These are phyloP conservation scores for Rhododendron griersonianum DNA, from an alignment of 148 eudicot species.

Conservation along the genomic window DNA sequence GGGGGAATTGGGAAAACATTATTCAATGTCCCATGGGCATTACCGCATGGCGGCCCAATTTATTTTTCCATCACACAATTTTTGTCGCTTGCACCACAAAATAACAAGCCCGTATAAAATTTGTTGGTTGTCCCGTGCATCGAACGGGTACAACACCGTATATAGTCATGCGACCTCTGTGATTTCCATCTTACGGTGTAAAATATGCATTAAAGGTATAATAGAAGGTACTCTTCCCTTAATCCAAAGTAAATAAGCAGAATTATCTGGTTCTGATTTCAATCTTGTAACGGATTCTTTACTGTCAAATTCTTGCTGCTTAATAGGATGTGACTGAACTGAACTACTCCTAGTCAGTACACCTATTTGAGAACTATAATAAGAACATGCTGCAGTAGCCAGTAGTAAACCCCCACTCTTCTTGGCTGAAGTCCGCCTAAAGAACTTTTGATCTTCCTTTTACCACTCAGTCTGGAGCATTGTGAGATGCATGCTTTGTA, in stretches of 20 bases:
- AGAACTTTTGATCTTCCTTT: conserved; percentile 1
- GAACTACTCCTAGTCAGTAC: not conserved
- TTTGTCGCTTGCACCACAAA: no score
- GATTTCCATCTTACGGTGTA: not conserved
- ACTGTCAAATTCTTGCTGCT: not conserved
- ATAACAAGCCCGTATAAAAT: no score
- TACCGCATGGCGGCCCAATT: no score
- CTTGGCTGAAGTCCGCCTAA: not conserved
- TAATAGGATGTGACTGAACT: not conserved
- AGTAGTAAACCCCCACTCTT: not conserved
- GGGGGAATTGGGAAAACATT: no score
- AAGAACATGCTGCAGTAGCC: not conserved
- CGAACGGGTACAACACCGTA: no score
- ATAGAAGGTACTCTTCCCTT: not conserved
- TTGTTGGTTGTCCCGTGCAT: no score
- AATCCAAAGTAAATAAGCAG: not conserved
- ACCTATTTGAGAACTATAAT: not conserved
- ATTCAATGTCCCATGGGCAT: no score
- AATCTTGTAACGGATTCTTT: not conserved
- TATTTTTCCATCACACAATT: no score
- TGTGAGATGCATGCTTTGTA: not conserved
- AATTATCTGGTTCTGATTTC: not conserved
- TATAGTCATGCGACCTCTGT: not conserved
- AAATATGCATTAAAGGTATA: not conserved
- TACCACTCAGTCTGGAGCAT: not conserved